Evolutionary conservation across 805 yeast genomes (phyloP).

Genomic region (Candida bentonensis): DNA sequence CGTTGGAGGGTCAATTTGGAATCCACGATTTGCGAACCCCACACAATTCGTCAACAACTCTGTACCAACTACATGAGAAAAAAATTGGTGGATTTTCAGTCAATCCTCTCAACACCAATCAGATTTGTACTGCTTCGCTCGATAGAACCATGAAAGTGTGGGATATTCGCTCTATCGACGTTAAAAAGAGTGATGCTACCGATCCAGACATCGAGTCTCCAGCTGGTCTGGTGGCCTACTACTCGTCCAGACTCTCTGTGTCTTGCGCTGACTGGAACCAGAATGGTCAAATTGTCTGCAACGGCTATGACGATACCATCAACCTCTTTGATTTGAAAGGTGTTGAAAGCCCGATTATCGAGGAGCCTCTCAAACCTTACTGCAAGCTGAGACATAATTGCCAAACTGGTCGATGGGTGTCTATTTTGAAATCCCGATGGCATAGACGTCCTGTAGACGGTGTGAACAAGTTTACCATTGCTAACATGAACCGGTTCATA

Average conservation of each 20-base stretch:
- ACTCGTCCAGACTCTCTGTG: constrained; percentile 62
- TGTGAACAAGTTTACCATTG: constrained; percentile 75
- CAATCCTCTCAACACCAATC: constrained; percentile 51
- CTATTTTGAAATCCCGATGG: constrained; percentile 82
- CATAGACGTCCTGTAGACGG: constrained; percentile 59
- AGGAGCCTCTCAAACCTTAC: constrained; percentile 37
- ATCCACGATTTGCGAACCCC: constrained; percentile 53
- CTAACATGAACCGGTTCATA: constrained; percentile 78
- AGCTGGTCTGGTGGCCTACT: constrained; percentile 36
- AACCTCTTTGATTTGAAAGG: constrained; percentile 47
- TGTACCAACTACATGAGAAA: constrained; percentile 66
- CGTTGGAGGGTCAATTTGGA: constrained; percentile 69
- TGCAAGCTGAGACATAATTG: constrained; percentile 73
- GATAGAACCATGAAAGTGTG: constrained; percentile 76
- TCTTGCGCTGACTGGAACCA: constrained; percentile 75
- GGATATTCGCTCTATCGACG: constrained; percentile 53
- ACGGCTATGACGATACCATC: constrained; percentile 84
- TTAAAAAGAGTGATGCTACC: constrained; percentile 9
- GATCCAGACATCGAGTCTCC: constrained; percentile 5
- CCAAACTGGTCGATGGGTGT: constrained; percentile 95
- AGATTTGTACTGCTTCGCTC: constrained; percentile 76
- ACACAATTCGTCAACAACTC: constrained; percentile 14
- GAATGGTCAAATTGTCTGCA: constrained; percentile 60
- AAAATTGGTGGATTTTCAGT: constrained; percentile 83
- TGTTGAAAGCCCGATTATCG: constrained; percentile 3